These are phyloP conservation scores for Pestalotiopsis fici DNA, from an alignment of 2,329 filamentous ascomycete species.

Conservation along the genomic window DNA sequence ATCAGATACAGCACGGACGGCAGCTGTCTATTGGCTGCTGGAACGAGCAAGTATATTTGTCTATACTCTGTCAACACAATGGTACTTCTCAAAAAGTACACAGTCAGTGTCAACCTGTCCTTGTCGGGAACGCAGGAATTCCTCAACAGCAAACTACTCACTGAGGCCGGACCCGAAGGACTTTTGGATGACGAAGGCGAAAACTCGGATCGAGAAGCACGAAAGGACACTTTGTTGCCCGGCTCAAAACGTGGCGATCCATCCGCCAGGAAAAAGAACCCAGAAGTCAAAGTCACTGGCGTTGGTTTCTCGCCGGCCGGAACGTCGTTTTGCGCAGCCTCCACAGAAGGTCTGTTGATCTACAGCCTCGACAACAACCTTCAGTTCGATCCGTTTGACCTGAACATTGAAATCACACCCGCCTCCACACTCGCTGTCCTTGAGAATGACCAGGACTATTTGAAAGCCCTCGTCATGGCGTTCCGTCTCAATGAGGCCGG, in stretches of 20 bases:
- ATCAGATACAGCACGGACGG: constrained; percentile 93
- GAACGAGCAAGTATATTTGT: constrained; percentile 98
- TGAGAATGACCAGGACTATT: constrained; percentile 72
- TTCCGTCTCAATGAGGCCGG: constrained; percentile 90
- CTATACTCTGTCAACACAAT: constrained; percentile 93
- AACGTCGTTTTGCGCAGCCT: constrained; percentile 89
- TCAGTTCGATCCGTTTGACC: constrained; percentile 93
- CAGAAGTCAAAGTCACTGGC: constrained; percentile 82
- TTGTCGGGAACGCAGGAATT: constrained; percentile 96
- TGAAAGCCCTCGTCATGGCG: constrained; percentile 94
- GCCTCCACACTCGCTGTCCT: constrained; percentile 74
- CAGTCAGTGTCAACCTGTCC: constrained; percentile 93
- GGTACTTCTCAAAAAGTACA: constrained; percentile 91
- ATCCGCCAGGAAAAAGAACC: constrained; percentile 71
- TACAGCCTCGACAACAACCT: constrained; percentile 86
- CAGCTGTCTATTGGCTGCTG: constrained; percentile 83
- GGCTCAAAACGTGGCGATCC: constrained; percentile 86
- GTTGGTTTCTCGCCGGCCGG: constrained; percentile 89
- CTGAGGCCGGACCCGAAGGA: constrained; percentile 81
- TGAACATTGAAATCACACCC: constrained; percentile 92
- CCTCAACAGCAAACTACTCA: constrained; percentile 88
- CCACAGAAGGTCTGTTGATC: constrained; percentile 89
- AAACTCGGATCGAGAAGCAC: constrained; percentile 84
- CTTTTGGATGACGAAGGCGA: constrained; percentile 89
- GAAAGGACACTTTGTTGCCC: constrained; percentile 77